Percentiles rank a stretch among this genome's conserved stretches.
Evolutionary conservation across 768 basidiomycete genomes (phyloP).

Genomic region (Trametes elegans): DNA sequence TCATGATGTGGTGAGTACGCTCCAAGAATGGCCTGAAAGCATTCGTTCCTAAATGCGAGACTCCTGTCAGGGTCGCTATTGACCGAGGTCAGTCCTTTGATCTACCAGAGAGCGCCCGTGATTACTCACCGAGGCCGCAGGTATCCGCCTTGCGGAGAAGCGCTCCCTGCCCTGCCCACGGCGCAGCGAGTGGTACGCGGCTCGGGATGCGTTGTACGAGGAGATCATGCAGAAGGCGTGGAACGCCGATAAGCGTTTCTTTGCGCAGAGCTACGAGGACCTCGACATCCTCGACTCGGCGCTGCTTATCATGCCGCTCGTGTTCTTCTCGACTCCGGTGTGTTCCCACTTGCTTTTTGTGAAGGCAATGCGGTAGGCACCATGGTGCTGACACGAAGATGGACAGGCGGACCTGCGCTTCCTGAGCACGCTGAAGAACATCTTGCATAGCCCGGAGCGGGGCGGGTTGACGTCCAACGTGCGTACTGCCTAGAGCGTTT

Average conservation of each 20-base stretch:
- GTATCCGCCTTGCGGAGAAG: conserved; percentile 91
- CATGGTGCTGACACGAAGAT: not conserved
- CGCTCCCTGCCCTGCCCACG: conserved; percentile 85
- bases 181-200: conserved; percentile 65
- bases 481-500: conserved; percentile 21
- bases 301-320: conserved; percentile 88
- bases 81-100: conserved; percentile 62
- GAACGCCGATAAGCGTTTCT: conserved; percentile 67
- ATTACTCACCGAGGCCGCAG: conserved; percentile 30
- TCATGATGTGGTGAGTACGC: conserved; percentile 81
- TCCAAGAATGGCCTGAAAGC: too few species aligned
- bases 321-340: conserved; percentile 86
- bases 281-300: conserved; percentile 79
- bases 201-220: conserved; percentile 86
- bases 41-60: too few species aligned
- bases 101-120: not conserved
- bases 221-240: conserved; percentile 90
- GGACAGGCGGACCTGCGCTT: conserved; percentile 84
- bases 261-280: conserved; percentile 91
- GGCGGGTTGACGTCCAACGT: conserved; percentile 91
- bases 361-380: not conserved
- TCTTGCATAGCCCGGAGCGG: conserved; percentile 83
- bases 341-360: conserved; percentile 26
- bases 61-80: conserved; percentile 97
- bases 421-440: conserved; percentile 76